These are phyloP conservation scores for Schizonepeta tenuifolia DNA, from an alignment of 257 asterid genomes.

Conservation along the genomic window DNA sequence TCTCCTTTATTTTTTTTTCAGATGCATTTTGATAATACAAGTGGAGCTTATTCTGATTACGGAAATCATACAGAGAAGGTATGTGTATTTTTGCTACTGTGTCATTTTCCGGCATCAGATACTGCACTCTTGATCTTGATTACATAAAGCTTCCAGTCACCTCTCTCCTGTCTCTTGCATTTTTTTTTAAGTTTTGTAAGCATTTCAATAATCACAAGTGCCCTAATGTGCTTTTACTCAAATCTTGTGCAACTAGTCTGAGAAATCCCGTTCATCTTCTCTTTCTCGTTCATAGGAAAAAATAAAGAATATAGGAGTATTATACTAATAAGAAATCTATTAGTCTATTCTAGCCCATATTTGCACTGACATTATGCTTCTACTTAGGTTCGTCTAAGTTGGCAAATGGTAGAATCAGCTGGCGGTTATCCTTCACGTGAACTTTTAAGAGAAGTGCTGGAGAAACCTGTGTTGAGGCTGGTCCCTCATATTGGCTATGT, in stretches of 20 bases:
- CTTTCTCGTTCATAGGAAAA: constrained; percentile 2
- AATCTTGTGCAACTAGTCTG: not conserved
- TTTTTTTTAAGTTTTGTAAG: constrained; percentile 13
- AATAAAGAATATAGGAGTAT: not conserved
- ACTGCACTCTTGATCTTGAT: constrained; percentile 22
- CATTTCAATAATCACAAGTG: constrained; percentile 6
- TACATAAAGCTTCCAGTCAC: constrained; percentile 21
- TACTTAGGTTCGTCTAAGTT: constrained; percentile 76
- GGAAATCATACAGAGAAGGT: constrained; percentile 98
- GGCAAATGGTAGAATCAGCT: constrained; percentile 61
- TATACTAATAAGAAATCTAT: not conserved
- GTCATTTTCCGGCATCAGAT: constrained; percentile 3
- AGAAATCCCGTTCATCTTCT: not conserved
- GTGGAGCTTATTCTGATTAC: constrained; percentile 90
- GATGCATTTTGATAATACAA: constrained; percentile 77
- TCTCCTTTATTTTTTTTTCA: constrained; percentile 38
- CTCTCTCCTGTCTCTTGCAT: not conserved
- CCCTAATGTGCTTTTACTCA: constrained; percentile 15
- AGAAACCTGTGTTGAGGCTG: constrained; percentile 70
- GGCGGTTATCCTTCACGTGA: constrained; percentile 69
- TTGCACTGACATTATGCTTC: constrained; percentile 28
- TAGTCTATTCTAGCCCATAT: constrained; percentile 4
- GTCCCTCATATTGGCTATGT: constrained; percentile 96
- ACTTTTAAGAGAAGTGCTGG: constrained; percentile 75
- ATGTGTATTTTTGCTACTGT: constrained; percentile 28